Evolutionary conservation across 2,329 filamentous ascomycete species (phyloP), one percentile per base, ranked within the genome.

Genomic region (Penicillium sp.): DNA sequence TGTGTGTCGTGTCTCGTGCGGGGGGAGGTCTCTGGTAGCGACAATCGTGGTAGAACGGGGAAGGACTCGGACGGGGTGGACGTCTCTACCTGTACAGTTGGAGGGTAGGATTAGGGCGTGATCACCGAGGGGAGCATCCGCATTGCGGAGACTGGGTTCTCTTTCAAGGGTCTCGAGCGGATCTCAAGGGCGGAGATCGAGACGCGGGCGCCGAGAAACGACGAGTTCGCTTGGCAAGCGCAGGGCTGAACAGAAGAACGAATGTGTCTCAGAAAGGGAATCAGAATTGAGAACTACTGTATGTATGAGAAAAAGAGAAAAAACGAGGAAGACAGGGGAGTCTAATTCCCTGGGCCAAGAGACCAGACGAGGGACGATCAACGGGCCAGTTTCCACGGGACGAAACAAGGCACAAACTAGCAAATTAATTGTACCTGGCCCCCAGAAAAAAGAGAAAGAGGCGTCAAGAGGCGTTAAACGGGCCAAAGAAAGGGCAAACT

Each of bases 311-410:
- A 13, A 51, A 15, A 12, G 17, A 30, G 28, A 19, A 28, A 35
- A 35, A 51, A 51, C n/a, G 49, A 51, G 49, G 30, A 53, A 56
- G 49, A 12, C 42, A 56, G 53, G 44, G 54, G 22, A 56, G 35
- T 54, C 56, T 51, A 57, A 38, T 15, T 7, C 6, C 61, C 49
- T 45, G 44, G 53, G 9, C 40, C 30, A 33, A 33, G 30, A 33
- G 40, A 10, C n/a, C 24, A 26, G 30, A 56, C 51, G 55, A 54
- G 63, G 44, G 24, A 64, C 60, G 63, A 49, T 30, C 45, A 24
- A 24, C 15, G 42, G 26, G 45, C 26, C 45, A 22, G 62, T 63
- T 68, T 69, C 68, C 67, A 65, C 67, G 65, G 67, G 58, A 62
- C 50, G 61, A 47, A 47, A 28, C 44, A 47, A n/a, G 44, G 17